Conservation (phyloP, 768 basidiomycete genomes). For the Dictyophora rubrovolvata region DNA sequence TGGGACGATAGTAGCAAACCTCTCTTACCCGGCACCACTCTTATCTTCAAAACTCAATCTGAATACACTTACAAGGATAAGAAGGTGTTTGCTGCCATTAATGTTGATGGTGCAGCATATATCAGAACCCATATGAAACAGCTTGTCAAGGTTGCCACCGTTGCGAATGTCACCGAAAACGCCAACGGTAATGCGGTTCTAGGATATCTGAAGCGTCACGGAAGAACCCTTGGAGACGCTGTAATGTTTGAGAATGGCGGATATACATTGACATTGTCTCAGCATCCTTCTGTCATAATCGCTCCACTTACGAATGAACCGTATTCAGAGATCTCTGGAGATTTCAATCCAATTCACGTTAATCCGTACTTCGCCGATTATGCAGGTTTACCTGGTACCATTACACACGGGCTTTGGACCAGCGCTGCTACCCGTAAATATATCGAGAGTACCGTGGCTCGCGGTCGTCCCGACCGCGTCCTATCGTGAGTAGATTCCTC, state of each 20-base stretch:
- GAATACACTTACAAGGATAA: constrained; percentile 89
- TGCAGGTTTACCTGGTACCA: constrained; percentile 87
- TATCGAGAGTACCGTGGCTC: constrained; percentile 88
- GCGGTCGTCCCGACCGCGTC: constrained; percentile 87
- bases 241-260: constrained; percentile 76
- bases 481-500: constrained; percentile 49
- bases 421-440: constrained; percentile 89
- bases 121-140: constrained; percentile 81
- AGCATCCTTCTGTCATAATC: constrained; percentile 55
- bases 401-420: constrained; percentile 97
- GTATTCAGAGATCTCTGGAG: constrained; percentile 91
- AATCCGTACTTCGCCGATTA: constrained; percentile 97
- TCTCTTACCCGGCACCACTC: constrained; percentile 66
- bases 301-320: constrained; percentile 90
- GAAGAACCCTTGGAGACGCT: constrained; percentile 63
- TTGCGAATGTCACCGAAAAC: constrained; percentile 80
- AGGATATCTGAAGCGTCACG: constrained; percentile 88
- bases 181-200: constrained; percentile 89
- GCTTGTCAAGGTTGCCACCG: constrained; percentile 78
- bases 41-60: constrained; percentile 85
- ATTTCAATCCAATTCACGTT: constrained; percentile 98
- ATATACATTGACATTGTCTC: constrained; percentile 66
- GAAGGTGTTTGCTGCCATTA: constrained; percentile 68
- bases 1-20: constrained; percentile 82
- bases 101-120: constrained; percentile 78